phyloP scores from a whole-genome alignment of 2,329 filamentous ascomycete genomes.

The Emmonsia crescens region DNA sequence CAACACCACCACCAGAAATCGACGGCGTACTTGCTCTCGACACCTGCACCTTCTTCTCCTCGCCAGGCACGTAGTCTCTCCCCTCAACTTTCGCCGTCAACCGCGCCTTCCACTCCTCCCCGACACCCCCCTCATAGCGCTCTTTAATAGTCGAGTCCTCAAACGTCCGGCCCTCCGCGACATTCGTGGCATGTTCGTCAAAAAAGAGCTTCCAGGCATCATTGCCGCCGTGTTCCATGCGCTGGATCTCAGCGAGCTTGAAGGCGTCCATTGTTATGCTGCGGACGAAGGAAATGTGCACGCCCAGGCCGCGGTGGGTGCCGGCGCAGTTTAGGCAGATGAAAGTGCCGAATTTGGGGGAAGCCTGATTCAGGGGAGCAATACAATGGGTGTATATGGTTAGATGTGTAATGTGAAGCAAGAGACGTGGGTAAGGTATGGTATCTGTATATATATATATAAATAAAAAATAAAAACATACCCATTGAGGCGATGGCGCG shows the following conservation, averaged over 20 bases:
- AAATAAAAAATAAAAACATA: constrained; percentile 33
- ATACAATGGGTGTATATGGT: constrained; percentile 5
- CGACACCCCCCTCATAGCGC: constrained; percentile 77
- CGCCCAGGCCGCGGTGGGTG: constrained; percentile 84
- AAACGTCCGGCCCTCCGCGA: constrained; percentile 59
- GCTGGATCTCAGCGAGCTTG: constrained; percentile 81
- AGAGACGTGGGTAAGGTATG: not conserved
- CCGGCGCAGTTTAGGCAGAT: constrained; percentile 96
- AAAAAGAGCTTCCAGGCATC: constrained; percentile 80
- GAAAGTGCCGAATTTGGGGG: constrained; percentile 96
- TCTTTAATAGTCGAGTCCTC: constrained; percentile 85
- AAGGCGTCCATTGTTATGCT: constrained; percentile 99
- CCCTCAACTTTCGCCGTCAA: constrained; percentile 80
- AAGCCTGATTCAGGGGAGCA: constrained; percentile 40
- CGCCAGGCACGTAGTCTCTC: constrained; percentile 67
- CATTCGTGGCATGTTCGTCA: constrained; percentile 56
- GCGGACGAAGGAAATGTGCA: constrained; percentile 96
- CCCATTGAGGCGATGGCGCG: constrained; percentile 96
- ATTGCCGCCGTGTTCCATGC: constrained; percentile 90
- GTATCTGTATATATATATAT: not conserved
- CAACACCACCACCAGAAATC: constrained; percentile 15
- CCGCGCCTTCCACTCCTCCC: constrained; percentile 92
- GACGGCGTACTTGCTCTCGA: constrained; percentile 33
- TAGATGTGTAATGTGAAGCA: not conserved
- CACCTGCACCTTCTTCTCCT: constrained; percentile 42